Conservation (phyloP, 495 filamentous ascomycete genomes). For the Ramalina intermedia region DNA sequence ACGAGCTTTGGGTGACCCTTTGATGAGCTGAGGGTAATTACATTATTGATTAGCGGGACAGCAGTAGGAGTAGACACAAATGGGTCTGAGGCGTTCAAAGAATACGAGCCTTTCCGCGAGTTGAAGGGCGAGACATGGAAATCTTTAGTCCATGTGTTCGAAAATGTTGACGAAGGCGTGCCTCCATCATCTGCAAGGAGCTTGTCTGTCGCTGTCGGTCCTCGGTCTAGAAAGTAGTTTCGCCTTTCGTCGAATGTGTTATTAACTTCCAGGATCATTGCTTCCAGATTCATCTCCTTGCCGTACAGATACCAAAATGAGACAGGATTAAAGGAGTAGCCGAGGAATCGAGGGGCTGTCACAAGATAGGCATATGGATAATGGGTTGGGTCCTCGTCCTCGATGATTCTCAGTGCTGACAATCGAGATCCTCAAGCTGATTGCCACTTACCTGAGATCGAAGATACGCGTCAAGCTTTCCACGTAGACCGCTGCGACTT, state of each 20-base stretch:
- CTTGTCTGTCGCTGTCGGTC: neutral
- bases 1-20: constrained; percentile 40
- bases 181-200: neutral
- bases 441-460: constrained; percentile 15
- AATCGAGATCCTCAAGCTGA: neutral
- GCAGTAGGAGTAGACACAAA: constrained; percentile 19
- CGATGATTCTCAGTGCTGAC: neutral
- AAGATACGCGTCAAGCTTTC: constrained; percentile 46
- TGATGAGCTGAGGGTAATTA: constrained; percentile 41
- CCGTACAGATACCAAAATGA: constrained; percentile 74
- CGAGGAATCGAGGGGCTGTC: constrained; percentile 52
- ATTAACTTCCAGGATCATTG: constrained; percentile 62
- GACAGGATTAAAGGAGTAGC: constrained; percentile 62
- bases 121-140: constrained; percentile 69
- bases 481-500: constrained; percentile 30
- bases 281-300: constrained; percentile 37
- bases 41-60: constrained; percentile 30
- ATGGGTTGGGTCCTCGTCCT: constrained; percentile 10
- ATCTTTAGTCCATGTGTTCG: constrained; percentile 45
- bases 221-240: constrained; percentile 19
- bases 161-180: constrained; percentile 17
- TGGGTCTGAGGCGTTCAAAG: constrained; percentile 39
- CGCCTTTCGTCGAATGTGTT: constrained; percentile 65
- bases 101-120: constrained; percentile 45
- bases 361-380: constrained; percentile 51